Evolutionary conservation across 1,139 yeast species (phyloP).

Genomic region (Wickerhamiella pararugosa): DNA sequence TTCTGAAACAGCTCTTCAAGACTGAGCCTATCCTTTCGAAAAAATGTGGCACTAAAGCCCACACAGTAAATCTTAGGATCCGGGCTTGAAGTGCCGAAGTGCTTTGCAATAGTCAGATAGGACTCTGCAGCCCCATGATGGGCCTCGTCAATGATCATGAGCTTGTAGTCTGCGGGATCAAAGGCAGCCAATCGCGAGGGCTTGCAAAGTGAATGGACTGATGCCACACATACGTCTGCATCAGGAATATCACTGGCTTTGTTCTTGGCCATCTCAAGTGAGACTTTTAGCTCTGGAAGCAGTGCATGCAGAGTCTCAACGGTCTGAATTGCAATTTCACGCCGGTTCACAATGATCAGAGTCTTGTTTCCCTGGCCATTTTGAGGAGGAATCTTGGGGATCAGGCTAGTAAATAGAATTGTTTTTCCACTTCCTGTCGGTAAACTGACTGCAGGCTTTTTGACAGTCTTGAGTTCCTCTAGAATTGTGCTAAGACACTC

Average conservation of each 20-base stretch:
- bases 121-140: constrained; percentile 77
- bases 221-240: constrained; percentile 61
- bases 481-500: constrained; percentile 51
- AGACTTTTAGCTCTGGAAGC: constrained; percentile 40
- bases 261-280: constrained; percentile 55
- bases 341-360: constrained; percentile 65
- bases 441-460: constrained; percentile 63
- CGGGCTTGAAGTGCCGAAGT: constrained; percentile 36
- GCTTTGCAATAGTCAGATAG: constrained; percentile 41
- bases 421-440: constrained; percentile 98
- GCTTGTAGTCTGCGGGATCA: constrained; percentile 43
- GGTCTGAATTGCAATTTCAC: constrained; percentile 67
- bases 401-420: constrained; percentile 60
- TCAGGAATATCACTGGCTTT: constrained; percentile 25
- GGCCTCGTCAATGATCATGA: constrained; percentile 80
- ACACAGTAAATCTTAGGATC: constrained; percentile 40
- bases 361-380: constrained; percentile 34
- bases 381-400: constrained; percentile 33
- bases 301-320: constrained; percentile 32
- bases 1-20: constrained; percentile 53
- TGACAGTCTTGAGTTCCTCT: constrained; percentile 34
- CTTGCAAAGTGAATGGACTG: constrained; percentile 52
- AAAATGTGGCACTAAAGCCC: constrained; percentile 80
- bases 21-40: constrained; percentile 48
- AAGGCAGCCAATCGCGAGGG: constrained; percentile 36